A percentile compares a stretch with the other conserved stretches of the same genome.
Conservation (phyloP, 495 filamentous ascomycete genomes). For the Xylaria palmicola region DNA sequence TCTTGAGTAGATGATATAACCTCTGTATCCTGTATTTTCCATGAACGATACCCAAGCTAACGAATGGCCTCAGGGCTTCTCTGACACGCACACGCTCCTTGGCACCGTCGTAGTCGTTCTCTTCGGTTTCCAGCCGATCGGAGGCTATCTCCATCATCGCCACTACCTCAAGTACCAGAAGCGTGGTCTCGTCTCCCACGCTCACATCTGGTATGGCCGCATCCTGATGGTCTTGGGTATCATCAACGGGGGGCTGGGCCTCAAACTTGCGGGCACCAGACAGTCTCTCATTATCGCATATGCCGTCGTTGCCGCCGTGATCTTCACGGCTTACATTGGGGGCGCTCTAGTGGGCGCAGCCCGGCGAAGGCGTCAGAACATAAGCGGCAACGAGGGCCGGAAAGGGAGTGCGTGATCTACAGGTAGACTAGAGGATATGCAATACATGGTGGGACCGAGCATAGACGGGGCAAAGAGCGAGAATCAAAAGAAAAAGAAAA, state of each 20-base stretch:
- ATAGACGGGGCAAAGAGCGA: too few species aligned
- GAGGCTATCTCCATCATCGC: conserved; percentile 65
- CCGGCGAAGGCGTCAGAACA: conserved; percentile 7
- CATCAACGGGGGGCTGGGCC: conserved; percentile 69
- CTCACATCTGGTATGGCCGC: conserved; percentile 72
- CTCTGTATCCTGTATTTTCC: neutral
- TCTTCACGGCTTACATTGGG: conserved; percentile 45
- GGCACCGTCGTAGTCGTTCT: conserved; percentile 60
- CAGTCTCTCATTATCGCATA: conserved; percentile 57
- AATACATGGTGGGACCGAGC: too few species aligned
- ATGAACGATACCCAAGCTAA: conserved; percentile 6
- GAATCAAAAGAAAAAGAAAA: too few species aligned
- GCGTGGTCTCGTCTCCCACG: conserved; percentile 55
- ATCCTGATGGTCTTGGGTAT: conserved; percentile 60
- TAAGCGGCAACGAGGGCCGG: neutral
- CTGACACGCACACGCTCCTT: conserved; percentile 46
- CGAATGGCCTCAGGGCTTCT: conserved; percentile 35
- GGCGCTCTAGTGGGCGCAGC: conserved; percentile 25
- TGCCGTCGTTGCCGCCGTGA: conserved; percentile 55
- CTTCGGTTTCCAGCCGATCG: conserved; percentile 61
- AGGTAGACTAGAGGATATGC: too few species aligned
- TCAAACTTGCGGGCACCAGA: conserved; percentile 47
- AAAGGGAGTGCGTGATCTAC: conserved; percentile 4
- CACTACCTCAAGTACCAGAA: conserved; percentile 46
- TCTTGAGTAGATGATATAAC: neutral